Conservation (phyloP, 495 filamentous ascomycete species). For the Jackrogersella minutella region DNA sequence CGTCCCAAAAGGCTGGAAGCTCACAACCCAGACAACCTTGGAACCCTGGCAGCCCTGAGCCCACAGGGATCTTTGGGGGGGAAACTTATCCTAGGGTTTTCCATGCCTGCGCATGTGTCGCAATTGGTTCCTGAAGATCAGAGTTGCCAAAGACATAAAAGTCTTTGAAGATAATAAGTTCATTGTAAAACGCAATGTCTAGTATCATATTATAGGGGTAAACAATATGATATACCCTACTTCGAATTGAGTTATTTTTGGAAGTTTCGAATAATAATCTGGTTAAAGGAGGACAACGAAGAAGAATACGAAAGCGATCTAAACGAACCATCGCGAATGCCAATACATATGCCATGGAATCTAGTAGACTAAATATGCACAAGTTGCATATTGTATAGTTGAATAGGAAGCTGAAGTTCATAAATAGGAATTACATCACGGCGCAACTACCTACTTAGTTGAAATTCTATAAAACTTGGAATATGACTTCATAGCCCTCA, state of each 20-base stretch:
- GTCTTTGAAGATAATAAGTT: no score
- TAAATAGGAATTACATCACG: neutral
- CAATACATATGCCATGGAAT: slow-evolving; percentile 12
- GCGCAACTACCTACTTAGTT: neutral
- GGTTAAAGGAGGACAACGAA: neutral
- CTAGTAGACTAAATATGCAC: slow-evolving; percentile 14
- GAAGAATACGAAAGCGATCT: neutral
- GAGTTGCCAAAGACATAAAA: neutral
- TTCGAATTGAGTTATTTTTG: neutral
- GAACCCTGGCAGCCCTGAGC: neutral
- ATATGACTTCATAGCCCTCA: no score
- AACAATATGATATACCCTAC: no score
- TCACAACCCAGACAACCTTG: slow-evolving; percentile 10
- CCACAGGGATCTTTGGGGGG: slow-evolving; percentile 10
- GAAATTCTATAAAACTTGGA: slow-evolving; percentile 21
- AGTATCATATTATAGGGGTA: neutral
- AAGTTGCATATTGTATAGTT: slow-evolving; percentile 14
- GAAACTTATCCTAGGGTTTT: slow-evolving; percentile 25
- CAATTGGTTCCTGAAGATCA: slow-evolving; percentile 36
- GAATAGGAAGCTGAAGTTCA: neutral
- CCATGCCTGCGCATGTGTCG: slow-evolving; percentile 12
- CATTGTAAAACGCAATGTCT: no score
- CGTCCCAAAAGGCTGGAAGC: slow-evolving; percentile 36
- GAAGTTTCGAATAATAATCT: neutral
- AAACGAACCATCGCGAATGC: neutral